phyloP scores from a whole-genome alignment of 2,329 filamentous ascomycete species.

The Hirsutella minnesotensis region DNA sequence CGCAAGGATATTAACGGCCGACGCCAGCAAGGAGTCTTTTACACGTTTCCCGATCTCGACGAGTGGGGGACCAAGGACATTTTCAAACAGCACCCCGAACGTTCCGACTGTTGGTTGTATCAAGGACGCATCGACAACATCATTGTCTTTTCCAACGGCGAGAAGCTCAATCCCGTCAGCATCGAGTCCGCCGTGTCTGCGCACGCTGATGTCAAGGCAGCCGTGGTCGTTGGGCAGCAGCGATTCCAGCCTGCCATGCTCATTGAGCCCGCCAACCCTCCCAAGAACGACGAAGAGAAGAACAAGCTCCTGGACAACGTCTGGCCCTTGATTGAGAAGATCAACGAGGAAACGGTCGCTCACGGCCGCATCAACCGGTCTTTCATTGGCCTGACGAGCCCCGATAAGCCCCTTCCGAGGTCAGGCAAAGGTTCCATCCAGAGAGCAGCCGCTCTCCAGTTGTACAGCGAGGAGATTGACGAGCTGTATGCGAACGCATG shows the following conservation, averaged over 20 bases:
- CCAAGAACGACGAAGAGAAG: conserved; percentile 11
- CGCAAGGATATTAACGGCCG: conserved; percentile 24
- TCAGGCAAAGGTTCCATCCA: conserved; percentile 35
- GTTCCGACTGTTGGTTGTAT: conserved; percentile 20
- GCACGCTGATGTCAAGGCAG: conserved; percentile 16
- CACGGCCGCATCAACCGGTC: conserved; percentile 32
- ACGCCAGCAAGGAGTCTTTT: conserved; percentile 21
- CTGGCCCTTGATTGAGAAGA: conserved; percentile 29
- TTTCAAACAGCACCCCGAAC: conserved; percentile 21
- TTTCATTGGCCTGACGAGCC: conserved; percentile 24
- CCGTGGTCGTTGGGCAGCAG: conserved; percentile 28
- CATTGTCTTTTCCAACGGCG: conserved; percentile 27
- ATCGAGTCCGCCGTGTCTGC: conserved; percentile 20
- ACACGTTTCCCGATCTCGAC: conserved; percentile 20
- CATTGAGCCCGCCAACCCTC: conserved; percentile 27
- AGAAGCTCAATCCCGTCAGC: conserved; percentile 27
- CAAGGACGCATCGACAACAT: conserved; percentile 25
- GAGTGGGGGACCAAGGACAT: conserved; percentile 26
- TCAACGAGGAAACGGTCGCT: conserved; percentile 30
- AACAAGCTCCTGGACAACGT: conserved; percentile 25
- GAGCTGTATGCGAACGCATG: conserved; percentile 22
- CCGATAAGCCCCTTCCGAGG: conserved; percentile 28
- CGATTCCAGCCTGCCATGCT: conserved; percentile 34
- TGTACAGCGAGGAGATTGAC: conserved; percentile 33
- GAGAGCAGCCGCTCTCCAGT: conserved; percentile 21